A percentile compares a stretch with the other conserved stretches of the same genome.
These are phyloP conservation scores for Aquilaria yunnanensis DNA, from an alignment of 345 rosid species.

Conservation along the genomic window DNA sequence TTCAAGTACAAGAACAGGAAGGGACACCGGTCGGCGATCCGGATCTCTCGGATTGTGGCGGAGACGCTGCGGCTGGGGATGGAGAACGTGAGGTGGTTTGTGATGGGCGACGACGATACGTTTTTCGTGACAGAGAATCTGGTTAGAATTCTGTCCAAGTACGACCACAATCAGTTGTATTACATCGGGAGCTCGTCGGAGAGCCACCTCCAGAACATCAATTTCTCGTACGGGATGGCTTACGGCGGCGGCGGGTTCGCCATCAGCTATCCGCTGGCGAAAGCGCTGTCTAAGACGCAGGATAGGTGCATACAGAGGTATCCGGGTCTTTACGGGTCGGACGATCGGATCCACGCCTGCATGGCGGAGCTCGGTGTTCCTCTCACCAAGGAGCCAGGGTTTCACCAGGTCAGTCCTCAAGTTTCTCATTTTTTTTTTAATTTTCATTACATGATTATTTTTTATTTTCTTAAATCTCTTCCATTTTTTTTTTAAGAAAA, in stretches of 20 bases:
- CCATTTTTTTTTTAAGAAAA: too few relatives aligned
- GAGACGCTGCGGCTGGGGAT: slow-evolving; percentile 49
- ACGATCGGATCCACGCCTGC: slow-evolving; percentile 85
- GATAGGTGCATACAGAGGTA: slow-evolving; percentile 62
- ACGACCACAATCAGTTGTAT: slow-evolving; percentile 58
- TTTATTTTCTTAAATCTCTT: background rate
- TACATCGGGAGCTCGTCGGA: slow-evolving; percentile 75
- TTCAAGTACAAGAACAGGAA: slow-evolving; percentile 37
- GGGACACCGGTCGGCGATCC: slow-evolving; percentile 55
- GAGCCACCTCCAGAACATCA: slow-evolving; percentile 65
- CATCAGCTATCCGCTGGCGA: slow-evolving; percentile 65
- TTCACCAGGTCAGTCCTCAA: slow-evolving; percentile 67
- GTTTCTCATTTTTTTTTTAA: background rate
- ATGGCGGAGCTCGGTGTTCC: slow-evolving; percentile 90
- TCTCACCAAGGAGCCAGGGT: slow-evolving; percentile 59
- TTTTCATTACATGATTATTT: background rate
- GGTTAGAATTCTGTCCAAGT: slow-evolving; percentile 49
- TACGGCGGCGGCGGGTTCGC: slow-evolving; percentile 95
- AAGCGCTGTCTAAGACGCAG: slow-evolving; percentile 48
- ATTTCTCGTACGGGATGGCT: slow-evolving; percentile 68
- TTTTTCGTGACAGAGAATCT: slow-evolving; percentile 63
- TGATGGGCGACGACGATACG: slow-evolving; percentile 90
- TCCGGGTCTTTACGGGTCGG: slow-evolving; percentile 61
- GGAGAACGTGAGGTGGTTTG: slow-evolving; percentile 65
- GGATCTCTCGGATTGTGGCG: slow-evolving; percentile 61